Conservation (phyloP, 352 stramenopile genomes). For the Saprolegnia diclina region DNA sequence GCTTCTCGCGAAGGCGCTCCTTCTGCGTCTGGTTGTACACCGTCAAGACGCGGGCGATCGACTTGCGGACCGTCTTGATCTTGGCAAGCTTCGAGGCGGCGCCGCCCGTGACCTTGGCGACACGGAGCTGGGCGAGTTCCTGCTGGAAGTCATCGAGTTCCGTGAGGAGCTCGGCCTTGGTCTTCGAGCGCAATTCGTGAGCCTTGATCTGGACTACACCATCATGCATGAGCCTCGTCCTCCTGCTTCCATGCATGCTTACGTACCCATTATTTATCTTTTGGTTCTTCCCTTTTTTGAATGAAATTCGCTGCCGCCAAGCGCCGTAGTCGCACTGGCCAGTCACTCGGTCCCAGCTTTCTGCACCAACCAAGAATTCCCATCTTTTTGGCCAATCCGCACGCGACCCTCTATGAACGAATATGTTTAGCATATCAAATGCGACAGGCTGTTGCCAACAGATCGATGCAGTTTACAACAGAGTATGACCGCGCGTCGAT, state of each 20-base stretch:
- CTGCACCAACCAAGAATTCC: slow-evolving; percentile 24
- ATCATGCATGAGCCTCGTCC: slow-evolving; percentile 1
- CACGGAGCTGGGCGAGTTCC: slow-evolving; percentile 95
- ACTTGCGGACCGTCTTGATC: slow-evolving; percentile 99
- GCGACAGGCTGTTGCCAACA: background rate
- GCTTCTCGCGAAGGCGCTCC: slow-evolving; percentile 92
- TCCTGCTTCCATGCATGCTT: background rate
- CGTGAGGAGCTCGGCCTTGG: slow-evolving; percentile 97
- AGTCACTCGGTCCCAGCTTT: slow-evolving; percentile 19
- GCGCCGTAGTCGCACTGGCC: slow-evolving; percentile 16
- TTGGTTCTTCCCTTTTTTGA: slow-evolving; percentile 29
- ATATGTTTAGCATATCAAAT: background rate
- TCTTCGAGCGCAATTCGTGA: slow-evolving; percentile 96
- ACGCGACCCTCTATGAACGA: background rate
- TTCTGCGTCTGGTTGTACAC: slow-evolving; percentile 99
- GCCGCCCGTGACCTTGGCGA: slow-evolving; percentile 98
- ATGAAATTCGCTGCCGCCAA: background rate
- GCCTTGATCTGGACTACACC: slow-evolving; percentile 92
- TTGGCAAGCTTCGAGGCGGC: slow-evolving; percentile 99
- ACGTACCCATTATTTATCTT: slow-evolving; percentile 28
- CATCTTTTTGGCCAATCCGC: slow-evolving; percentile 18
- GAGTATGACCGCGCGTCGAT: too few relatives aligned
- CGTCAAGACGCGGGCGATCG: slow-evolving; percentile 98
- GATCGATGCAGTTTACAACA: background rate
- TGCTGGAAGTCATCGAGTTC: slow-evolving; percentile 98